Conservation (phyloP, 2,329 filamentous ascomycete genomes). For the Hirsutella minnesotensis region DNA sequence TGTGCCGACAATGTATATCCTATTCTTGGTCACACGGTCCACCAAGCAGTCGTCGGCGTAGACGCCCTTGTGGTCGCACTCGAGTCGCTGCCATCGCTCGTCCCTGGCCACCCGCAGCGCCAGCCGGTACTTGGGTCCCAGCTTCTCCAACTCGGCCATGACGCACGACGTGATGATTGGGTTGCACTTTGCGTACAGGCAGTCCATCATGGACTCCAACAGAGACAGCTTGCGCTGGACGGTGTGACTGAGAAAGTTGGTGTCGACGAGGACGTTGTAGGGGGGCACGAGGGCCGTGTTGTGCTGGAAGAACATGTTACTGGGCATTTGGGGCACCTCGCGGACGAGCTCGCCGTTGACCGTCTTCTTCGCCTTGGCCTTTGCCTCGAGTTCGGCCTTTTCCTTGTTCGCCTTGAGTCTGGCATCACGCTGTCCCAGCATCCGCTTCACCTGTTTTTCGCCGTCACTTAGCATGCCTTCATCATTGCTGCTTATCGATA, state of each 20-base stretch:
- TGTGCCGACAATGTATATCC: constrained; percentile 69
- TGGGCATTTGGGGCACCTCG: constrained; percentile 72
- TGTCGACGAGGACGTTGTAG: constrained; percentile 61
- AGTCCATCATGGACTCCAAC: constrained; percentile 84
- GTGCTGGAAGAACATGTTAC: constrained; percentile 77
- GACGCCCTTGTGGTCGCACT: constrained; percentile 80
- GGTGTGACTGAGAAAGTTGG: constrained; percentile 84
- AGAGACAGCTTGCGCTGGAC: constrained; percentile 85
- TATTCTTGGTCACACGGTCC: constrained; percentile 59
- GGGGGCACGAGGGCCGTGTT: constrained; percentile 72
- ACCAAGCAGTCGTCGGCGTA: constrained; percentile 78
- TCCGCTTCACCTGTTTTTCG: constrained; percentile 53
- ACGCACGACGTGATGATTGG: constrained; percentile 72
- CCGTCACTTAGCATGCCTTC: constrained; percentile 5
- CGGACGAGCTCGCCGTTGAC: constrained; percentile 52
- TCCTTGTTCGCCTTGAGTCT: constrained; percentile 71
- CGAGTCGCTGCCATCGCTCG: constrained; percentile 73
- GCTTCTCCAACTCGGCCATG: constrained; percentile 78
- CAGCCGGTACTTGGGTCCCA: constrained; percentile 79
- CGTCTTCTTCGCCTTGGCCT: constrained; percentile 43
- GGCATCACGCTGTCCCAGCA: constrained; percentile 72
- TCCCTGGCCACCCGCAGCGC: constrained; percentile 79
- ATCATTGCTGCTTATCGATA: constrained; percentile 15
- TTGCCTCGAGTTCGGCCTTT: constrained; percentile 47
- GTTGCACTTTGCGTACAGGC: constrained; percentile 80